A percentile compares a stretch with the other conserved stretches of the same genome.
Conservation (phyloP, 2,329 filamentous ascomycete species). For the Penicillium sp. region DNA sequence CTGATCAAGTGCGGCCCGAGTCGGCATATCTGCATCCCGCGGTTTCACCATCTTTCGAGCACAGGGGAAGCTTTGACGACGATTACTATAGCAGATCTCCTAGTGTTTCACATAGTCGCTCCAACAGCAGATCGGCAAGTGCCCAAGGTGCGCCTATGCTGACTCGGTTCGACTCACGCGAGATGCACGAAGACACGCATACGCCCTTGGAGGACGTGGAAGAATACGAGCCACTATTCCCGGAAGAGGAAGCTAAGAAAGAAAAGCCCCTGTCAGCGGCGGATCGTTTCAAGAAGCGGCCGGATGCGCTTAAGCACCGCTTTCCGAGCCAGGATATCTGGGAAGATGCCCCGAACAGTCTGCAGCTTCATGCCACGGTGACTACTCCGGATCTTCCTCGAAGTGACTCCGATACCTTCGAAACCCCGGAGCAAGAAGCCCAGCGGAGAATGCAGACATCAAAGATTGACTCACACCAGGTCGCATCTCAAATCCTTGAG, state of each 20-base stretch:
- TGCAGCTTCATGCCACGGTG: slow-evolving; percentile 77
- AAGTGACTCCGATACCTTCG: slow-evolving; percentile 48
- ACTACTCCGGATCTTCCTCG: slow-evolving; percentile 73
- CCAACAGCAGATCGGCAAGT: slow-evolving; percentile 67
- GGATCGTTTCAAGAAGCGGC: slow-evolving; percentile 60
- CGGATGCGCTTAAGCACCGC: slow-evolving; percentile 62
- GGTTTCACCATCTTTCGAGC: slow-evolving; percentile 73
- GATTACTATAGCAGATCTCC: slow-evolving; percentile 56
- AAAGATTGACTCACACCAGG: slow-evolving; percentile 41
- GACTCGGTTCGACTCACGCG: slow-evolving; percentile 59
- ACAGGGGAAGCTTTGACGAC: slow-evolving; percentile 62
- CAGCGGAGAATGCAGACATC: slow-evolving; percentile 47
- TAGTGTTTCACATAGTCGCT: slow-evolving; percentile 64
- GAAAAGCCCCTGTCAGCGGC: slow-evolving; percentile 56
- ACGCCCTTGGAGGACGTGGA: slow-evolving; percentile 85
- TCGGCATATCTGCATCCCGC: slow-evolving; percentile 76
- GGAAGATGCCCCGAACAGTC: slow-evolving; percentile 91
- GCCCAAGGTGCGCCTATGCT: slow-evolving; percentile 62
- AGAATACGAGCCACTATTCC: slow-evolving; percentile 94
- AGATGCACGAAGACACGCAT: slow-evolving; percentile 55
- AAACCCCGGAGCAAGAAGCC: slow-evolving; percentile 55
- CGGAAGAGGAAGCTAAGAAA: slow-evolving; percentile 70
- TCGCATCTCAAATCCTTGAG: slow-evolving; percentile 39
- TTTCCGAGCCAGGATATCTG: slow-evolving; percentile 97
- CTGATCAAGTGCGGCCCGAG: slow-evolving; percentile 78